phyloP scores from a whole-genome alignment of 805 yeast species.

The Sungouiella thailandica region DNA sequence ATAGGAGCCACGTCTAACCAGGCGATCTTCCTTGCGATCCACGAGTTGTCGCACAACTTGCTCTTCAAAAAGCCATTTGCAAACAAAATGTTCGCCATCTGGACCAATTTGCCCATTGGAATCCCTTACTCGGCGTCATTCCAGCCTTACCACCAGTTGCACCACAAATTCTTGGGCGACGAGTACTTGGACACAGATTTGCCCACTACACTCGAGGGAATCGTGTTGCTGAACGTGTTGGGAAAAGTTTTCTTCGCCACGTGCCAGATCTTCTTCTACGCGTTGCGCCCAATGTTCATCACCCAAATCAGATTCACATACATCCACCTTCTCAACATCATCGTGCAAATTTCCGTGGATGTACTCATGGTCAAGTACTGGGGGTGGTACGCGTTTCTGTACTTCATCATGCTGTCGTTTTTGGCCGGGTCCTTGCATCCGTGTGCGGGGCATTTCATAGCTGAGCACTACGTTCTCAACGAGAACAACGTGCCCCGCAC shows the following conservation, averaged over 20 bases:
- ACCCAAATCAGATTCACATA: conserved; percentile 70
- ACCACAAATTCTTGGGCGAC: conserved; percentile 88
- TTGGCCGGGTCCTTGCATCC: conserved; percentile 92
- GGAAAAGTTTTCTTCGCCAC: conserved; percentile 91
- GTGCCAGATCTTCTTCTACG: conserved; percentile 84
- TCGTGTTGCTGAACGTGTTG: conserved; percentile 64
- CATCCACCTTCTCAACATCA: conserved; percentile 66
- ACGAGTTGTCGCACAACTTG: conserved; percentile 81
- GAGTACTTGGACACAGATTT: conserved; percentile 79
- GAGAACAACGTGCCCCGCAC: conserved; percentile 44
- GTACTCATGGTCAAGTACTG: conserved; percentile 49
- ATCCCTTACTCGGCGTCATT: conserved; percentile 85
- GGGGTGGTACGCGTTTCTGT: conserved; percentile 61
- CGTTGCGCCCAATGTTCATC: conserved; percentile 83
- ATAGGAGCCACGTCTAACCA: conserved; percentile 86
- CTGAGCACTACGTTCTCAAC: conserved; percentile 81
- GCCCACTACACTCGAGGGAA: conserved; percentile 76
- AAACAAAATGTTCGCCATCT: conserved; percentile 71
- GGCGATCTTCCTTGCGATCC: conserved; percentile 81
- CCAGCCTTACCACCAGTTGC: conserved; percentile 87
- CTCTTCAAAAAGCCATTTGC: conserved; percentile 74
- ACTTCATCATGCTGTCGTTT: conserved; percentile 72
- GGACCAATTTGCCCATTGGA: conserved; percentile 82
- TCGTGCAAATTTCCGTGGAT: conserved; percentile 59
- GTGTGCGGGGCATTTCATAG: conserved; percentile 90